Evolutionary conservation across 2,329 filamentous ascomycete species (phyloP).

Genomic region (Chaetomiaceae sp.): DNA sequence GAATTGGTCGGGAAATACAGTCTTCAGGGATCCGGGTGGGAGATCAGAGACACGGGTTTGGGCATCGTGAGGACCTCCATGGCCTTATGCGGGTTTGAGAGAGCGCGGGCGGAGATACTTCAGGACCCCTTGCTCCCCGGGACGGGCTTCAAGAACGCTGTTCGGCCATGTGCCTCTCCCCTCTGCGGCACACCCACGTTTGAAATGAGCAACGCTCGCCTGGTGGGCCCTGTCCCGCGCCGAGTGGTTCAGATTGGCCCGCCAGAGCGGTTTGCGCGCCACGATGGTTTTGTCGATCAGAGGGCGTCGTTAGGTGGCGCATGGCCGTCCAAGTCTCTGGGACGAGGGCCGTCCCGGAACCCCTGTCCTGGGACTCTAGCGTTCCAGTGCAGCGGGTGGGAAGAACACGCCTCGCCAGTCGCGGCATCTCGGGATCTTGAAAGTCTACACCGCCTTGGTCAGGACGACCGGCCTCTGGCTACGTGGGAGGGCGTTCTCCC

Average conservation of each 20-base stretch:
- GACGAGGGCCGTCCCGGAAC: conserved; percentile 14
- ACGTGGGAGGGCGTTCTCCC: conserved; percentile 16
- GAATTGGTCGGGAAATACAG: conserved; percentile 6
- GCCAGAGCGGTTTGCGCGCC: conserved; percentile 29
- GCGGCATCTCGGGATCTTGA: conserved; percentile 10
- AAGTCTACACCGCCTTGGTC: conserved; percentile 19
- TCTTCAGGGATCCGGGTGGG: conserved; percentile 2
- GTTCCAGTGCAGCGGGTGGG: conserved; percentile 16
- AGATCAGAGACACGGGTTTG: conserved; percentile 10
- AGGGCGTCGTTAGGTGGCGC: conserved; percentile 25
- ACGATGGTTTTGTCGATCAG: conserved; percentile 35
- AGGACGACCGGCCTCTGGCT: conserved; percentile 16
- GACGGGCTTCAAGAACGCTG: conserved; percentile 19
- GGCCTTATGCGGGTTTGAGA: conserved; percentile 22
- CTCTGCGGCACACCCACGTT: conserved; percentile 28
- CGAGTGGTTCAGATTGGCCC: conserved; percentile 31
- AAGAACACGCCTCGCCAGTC: conserved; percentile 14
- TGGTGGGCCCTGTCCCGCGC: conserved; percentile 30
- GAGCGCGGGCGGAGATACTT: conserved; percentile 22
- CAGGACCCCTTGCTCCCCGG: conserved; percentile 23
- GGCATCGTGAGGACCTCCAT: conserved; percentile 25
- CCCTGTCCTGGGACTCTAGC: conserved; percentile 20
- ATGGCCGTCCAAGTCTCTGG: conserved; percentile 18
- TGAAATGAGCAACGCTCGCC: conserved; percentile 30
- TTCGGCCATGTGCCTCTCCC: conserved; percentile 23